Percentiles rank a stretch among this genome's conserved stretches.
These are phyloP conservation scores for Fraxinus dipetala DNA, from an alignment of 305 asterid species.

Conservation along the genomic window DNA sequence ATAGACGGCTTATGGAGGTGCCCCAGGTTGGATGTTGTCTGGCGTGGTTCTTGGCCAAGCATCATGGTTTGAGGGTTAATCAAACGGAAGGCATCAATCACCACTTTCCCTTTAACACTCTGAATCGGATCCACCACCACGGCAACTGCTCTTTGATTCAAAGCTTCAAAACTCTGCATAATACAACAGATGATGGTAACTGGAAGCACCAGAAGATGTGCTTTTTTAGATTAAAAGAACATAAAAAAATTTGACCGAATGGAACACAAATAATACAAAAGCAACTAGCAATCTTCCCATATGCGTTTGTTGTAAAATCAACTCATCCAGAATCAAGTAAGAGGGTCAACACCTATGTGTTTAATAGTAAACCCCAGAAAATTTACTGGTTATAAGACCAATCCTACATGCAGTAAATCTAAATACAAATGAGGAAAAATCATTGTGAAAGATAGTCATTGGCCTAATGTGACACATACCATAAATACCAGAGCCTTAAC, in stretches of 20 bases:
- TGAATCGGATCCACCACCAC: constrained; percentile 30
- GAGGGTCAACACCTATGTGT: neutral
- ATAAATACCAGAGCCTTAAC: neutral
- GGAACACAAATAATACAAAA: neutral
- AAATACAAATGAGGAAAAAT: neutral
- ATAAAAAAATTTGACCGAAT: neutral
- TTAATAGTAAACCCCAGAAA: neutral
- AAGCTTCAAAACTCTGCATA: constrained; percentile 93
- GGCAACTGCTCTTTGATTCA: constrained; percentile 31
- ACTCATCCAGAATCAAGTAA: neutral
- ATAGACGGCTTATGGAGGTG: constrained; percentile 37
- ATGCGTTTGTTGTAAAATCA: neutral
- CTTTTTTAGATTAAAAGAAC: neutral
- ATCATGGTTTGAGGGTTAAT: constrained; percentile 55
- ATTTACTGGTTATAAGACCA: neutral
- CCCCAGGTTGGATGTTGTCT: constrained; percentile 38
- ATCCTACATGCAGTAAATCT: neutral
- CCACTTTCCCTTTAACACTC: constrained; percentile 37
- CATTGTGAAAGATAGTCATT: neutral
- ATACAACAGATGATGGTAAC: constrained; percentile 12
- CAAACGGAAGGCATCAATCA: constrained; percentile 33
- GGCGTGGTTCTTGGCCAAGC: constrained; percentile 39
- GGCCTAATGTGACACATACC: neutral
- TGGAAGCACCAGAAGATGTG: neutral
- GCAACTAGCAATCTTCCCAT: neutral